Evolutionary conservation across 345 rosid genomes (phyloP).

Genomic region (Populus simonii): DNA sequence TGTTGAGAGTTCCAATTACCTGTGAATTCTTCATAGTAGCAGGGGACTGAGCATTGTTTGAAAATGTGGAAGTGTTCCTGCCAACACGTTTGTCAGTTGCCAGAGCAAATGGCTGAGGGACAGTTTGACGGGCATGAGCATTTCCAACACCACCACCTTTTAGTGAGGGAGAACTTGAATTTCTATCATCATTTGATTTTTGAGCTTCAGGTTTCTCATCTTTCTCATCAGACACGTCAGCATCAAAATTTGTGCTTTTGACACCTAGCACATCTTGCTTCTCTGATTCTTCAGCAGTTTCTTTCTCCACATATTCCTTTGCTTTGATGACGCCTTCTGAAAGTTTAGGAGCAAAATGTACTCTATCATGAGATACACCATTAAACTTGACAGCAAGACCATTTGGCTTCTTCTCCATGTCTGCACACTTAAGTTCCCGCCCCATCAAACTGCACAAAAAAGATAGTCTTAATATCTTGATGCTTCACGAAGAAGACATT

Average conservation of each 20-base stretch:
- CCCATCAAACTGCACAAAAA: constrained; percentile 67
- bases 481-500: constrained; percentile 7
- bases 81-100: constrained; percentile 52
- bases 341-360: constrained; percentile 45
- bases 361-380: constrained; percentile 38
- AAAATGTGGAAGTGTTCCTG: constrained; percentile 27
- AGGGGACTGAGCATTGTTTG: constrained; percentile 40
- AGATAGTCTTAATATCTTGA: constrained; percentile 4
- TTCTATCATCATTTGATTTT: constrained; percentile 26
- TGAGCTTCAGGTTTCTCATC: constrained; percentile 35
- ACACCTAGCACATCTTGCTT: constrained; percentile 39
- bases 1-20: constrained; percentile 38
- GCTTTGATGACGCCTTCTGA: constrained; percentile 38
- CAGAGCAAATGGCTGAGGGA: constrained; percentile 48
- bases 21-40: constrained; percentile 46
- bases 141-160: constrained; percentile 35
- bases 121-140: constrained; percentile 24
- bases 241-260: constrained; percentile 37
- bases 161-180: constrained; percentile 29
- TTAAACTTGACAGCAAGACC: constrained; percentile 36
- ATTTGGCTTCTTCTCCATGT: constrained; percentile 55
- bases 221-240: constrained; percentile 19
- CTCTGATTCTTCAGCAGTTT: constrained; percentile 34
- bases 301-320: constrained; percentile 58
- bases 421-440: constrained; percentile 53